Evolutionary conservation across 164 flowering plant genomes (phyloP).

Genomic region (Cinnamomum micranthum): DNA sequence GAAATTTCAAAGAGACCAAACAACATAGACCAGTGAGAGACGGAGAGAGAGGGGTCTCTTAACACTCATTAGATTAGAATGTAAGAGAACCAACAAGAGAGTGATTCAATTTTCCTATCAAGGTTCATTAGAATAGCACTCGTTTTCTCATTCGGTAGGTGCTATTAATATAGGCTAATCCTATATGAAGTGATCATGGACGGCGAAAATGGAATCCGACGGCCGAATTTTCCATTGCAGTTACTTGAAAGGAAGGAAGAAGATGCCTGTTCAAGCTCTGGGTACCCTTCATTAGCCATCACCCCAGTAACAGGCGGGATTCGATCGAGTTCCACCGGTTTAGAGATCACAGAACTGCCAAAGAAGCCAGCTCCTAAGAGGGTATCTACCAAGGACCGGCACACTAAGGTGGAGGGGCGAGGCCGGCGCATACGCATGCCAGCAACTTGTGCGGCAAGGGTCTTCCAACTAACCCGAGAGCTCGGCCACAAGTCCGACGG

Average conservation of each 20-base stretch:
- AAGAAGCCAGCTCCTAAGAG: constrained; percentile 60
- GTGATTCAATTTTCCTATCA: constrained; percentile 4
- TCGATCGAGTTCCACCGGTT: constrained; percentile 15
- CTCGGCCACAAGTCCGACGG: constrained; percentile 81
- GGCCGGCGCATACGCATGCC: constrained; percentile 93
- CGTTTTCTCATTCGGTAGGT: too few relatives aligned
- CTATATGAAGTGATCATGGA: constrained; percentile 39
- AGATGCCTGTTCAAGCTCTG: constrained; percentile 35
- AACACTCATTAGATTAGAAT: too few relatives aligned
- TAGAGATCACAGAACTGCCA: constrained; percentile 6
- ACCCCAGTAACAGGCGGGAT: constrained; percentile 11
- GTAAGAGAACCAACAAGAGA: background rate
- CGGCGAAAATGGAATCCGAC: constrained; percentile 35
- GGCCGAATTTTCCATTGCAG: constrained; percentile 67
- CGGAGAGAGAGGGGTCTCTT: background rate
- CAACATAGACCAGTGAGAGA: background rate
- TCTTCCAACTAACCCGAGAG: constrained; percentile 67
- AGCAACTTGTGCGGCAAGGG: constrained; percentile 78
- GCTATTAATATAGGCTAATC: background rate
- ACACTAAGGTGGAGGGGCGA: constrained; percentile 79
- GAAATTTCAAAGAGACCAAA: background rate
- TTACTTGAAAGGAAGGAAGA: constrained; percentile 52
- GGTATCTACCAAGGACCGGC: constrained; percentile 65
- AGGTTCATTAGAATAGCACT: too few relatives aligned
- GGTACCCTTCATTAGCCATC: constrained; percentile 21